Percentiles rank a stretch among this genome's conserved stretches.
Conservation (phyloP, 2,329 filamentous ascomycete species). For the Raffaelea arxii region DNA sequence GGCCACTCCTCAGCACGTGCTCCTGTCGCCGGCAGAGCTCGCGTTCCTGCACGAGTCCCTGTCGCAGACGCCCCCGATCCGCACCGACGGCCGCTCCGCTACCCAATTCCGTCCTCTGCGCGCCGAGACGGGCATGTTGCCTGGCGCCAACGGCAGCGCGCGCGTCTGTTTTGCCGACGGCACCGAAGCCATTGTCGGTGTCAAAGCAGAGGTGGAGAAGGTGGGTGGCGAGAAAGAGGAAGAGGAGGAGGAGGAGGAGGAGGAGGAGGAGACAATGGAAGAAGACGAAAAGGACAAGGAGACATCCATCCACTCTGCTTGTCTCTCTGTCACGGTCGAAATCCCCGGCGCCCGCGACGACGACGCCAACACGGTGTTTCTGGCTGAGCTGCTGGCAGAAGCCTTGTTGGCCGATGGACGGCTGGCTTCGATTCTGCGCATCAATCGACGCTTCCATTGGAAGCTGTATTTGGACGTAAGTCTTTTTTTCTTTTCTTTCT, state of each 20-base stretch:
- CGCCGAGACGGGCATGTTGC: conserved; percentile 84
- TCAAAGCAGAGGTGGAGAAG: conserved; percentile 89
- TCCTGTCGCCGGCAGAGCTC: conserved; percentile 90
- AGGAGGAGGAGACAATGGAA: background rate
- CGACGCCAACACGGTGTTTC: conserved; percentile 77
- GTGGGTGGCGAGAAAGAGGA: conserved; percentile 30
- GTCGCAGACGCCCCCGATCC: conserved; percentile 69
- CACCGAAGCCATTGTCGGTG: conserved; percentile 88
- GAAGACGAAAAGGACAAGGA: conserved; percentile 3
- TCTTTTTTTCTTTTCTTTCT: conserved; percentile 76
- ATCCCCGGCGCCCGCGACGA: conserved; percentile 87
- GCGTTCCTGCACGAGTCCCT: conserved; percentile 90
- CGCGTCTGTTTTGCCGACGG: conserved; percentile 91
- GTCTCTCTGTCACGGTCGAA: conserved; percentile 87
- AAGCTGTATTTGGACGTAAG: conserved; percentile 87
- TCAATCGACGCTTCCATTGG: conserved; percentile 93
- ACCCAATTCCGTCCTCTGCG: conserved; percentile 85
- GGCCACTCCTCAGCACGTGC: conserved; percentile 56
- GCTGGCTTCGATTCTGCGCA: conserved; percentile 64
- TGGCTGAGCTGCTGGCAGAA: conserved; percentile 82
- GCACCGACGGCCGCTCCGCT: conserved; percentile 73
- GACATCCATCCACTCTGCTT: conserved; percentile 28
- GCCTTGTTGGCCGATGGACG: conserved; percentile 66
- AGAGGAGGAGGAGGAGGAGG: conserved; percentile 14
- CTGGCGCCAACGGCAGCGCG: conserved; percentile 83